Conservation (phyloP, 306 rosid species). For the Trichosanthes cucumerina region DNA sequence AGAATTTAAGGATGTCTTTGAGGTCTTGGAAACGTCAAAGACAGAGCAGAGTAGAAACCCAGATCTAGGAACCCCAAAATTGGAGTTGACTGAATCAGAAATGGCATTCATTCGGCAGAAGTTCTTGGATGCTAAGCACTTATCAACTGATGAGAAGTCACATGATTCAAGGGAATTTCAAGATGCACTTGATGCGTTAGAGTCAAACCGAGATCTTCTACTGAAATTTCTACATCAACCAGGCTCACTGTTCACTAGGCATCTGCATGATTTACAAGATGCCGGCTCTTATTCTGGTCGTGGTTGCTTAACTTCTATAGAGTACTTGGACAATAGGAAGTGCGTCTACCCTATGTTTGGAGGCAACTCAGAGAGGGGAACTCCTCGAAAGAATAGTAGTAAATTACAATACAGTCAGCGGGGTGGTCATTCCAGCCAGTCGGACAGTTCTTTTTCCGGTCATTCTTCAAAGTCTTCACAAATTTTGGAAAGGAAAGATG, state of each 20-base stretch:
- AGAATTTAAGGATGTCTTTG: slow-evolving; percentile 90
- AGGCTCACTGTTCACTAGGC: slow-evolving; percentile 66
- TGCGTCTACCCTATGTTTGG: slow-evolving; percentile 22
- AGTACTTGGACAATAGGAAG: slow-evolving; percentile 27
- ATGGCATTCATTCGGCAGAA: slow-evolving; percentile 80
- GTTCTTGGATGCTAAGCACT: slow-evolving; percentile 80
- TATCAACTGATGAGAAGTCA: slow-evolving; percentile 59
- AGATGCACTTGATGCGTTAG: slow-evolving; percentile 71
- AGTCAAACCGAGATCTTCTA: slow-evolving; percentile 79
- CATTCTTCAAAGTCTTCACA: slow-evolving; percentile 38
- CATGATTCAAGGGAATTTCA: slow-evolving; percentile 63
- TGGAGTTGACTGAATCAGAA: slow-evolving; percentile 48
- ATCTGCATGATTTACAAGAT: slow-evolving; percentile 64
- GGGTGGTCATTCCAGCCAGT: slow-evolving; percentile 31
- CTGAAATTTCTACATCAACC: slow-evolving; percentile 67
- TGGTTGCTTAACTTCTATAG: slow-evolving; percentile 29
- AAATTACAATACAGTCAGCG: slow-evolving; percentile 36
- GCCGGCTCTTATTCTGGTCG: slow-evolving; percentile 29
- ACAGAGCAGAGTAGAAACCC: slow-evolving; percentile 39
- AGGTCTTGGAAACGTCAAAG: slow-evolving; percentile 67
- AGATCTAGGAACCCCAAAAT: slow-evolving; percentile 22
- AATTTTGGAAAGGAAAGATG: slow-evolving; percentile 31
- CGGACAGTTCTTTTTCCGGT: slow-evolving; percentile 35
- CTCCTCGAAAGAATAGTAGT: slow-evolving; percentile 19
- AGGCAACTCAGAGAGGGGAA: slow-evolving; percentile 38